Conservation (phyloP, 108 stramenopile species). For the Cyclostephanos invisitatus region DNA sequence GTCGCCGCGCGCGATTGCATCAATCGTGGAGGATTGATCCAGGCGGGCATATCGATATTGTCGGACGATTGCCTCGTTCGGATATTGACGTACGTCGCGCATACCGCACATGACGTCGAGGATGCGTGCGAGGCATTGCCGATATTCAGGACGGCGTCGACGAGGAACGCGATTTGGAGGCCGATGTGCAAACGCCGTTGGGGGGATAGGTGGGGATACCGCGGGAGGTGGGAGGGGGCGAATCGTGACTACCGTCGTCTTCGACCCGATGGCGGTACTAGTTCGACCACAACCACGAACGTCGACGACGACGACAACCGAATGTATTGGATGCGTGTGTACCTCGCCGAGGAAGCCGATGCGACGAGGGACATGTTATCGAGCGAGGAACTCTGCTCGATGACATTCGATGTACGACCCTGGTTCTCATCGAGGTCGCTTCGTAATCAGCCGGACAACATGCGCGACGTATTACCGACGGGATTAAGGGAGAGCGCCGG, state of each 20-base stretch:
- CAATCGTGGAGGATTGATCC: slow-evolving; percentile 9
- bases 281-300: not conserved
- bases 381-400: slow-evolving; percentile 12
- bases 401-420: slow-evolving; percentile 14
- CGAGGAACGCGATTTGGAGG: slow-evolving; percentile 26
- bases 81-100: slow-evolving; percentile 5
- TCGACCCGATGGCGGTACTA: too few relatives aligned
- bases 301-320: not conserved
- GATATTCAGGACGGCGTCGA: slow-evolving; percentile 15
- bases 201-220: slow-evolving; percentile 23
- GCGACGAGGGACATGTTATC: not conserved
- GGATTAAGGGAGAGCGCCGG: not conserved
- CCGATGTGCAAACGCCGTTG: slow-evolving; percentile 22
- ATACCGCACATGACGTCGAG: slow-evolving; percentile 14
- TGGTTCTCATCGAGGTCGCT: slow-evolving; percentile 14
- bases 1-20: slow-evolving; percentile 69
- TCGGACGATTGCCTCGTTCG: slow-evolving; percentile 26
- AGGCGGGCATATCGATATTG: slow-evolving; percentile 19
- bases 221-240: slow-evolving; percentile 12
- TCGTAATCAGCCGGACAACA: slow-evolving; percentile 8
- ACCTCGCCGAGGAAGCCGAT: slow-evolving; percentile 21
- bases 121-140: slow-evolving; percentile 12
- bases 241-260: slow-evolving; percentile 7
- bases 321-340: slow-evolving; percentile 22
- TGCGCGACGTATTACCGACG: slow-evolving; percentile 1